Evolutionary conservation across 225 moss, liverwort and hornwort species (phyloP), one percentile per base, ranked within the genome.

Genomic region (Thuidium tamariscinum): DNA sequence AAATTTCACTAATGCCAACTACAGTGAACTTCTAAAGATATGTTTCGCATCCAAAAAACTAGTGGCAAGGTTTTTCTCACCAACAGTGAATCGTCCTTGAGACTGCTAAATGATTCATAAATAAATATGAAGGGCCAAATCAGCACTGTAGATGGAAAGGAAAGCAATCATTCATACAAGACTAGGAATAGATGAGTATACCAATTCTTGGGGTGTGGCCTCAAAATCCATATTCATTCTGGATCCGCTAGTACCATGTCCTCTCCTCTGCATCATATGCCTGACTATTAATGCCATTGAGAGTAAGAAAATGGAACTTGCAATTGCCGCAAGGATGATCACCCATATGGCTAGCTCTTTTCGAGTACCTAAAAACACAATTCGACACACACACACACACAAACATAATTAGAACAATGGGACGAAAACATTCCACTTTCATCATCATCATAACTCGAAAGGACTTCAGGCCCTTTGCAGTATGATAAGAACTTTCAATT

Each of bases 321-420:
- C 89, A 48, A 93, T 80, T 25, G 92, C 93, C 39, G 66, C 80
- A 39, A 90, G 81, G 77, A 93, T 82, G 55, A 91, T 91, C 16
- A 93, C 74, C 93, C 93, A 93, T 42, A 91, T 89, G n/a, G 78
- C 67, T n/a, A 93, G 78, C 67, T 46, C 62, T 89, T 86, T 88
- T 56, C 11, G 78, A 44, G 59, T 34, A 73, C 89, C 92, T 93
- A 55, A 36, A 9, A 41, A 57, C 54, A 80, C 63, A 82, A 36
- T 39, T 21, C 4, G 67, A 77, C 44, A 64, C 73, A 84, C 41
- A 54, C 32, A 77, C 44, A 64, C 73, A 84, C 41, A 54, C 32
- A 42, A 36, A 44, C 49, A 37, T n/a, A 80, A 59, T 85, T 51
- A 88, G 67, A 36, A 83, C 57, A 68, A 73, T 42, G 13, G 20